Evolutionary conservation across 495 filamentous ascomycete genomes (phyloP).

Genomic region (Margaritispora aquatica): DNA sequence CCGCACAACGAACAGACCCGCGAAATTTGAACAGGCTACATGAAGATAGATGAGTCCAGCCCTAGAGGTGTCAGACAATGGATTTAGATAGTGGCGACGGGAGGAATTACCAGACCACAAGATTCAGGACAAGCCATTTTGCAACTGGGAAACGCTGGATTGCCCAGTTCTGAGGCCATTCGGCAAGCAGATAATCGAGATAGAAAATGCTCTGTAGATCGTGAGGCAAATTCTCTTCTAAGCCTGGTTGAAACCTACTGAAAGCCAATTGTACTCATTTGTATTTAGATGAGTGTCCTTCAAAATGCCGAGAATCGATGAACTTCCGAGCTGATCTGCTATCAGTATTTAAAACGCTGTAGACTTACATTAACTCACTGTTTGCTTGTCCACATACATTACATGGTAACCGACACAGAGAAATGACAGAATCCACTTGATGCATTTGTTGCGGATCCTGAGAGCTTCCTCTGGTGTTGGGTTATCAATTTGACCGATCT

Average conservation of each 20-base stretch:
- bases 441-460: conserved; percentile 33
- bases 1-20: conserved; percentile 41
- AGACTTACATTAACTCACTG: conserved; percentile 21
- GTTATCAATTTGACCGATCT: conserved; percentile 29
- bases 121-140: conserved; percentile 16
- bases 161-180: conserved; percentile 42
- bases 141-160: conserved; percentile 51
- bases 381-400: conserved; percentile 42
- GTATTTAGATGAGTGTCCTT: conserved; percentile 26
- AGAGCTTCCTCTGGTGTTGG: conserved; percentile 32
- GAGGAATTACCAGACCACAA: conserved; percentile 12
- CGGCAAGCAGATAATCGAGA: conserved; percentile 47
- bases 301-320: conserved; percentile 28
- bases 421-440: conserved; percentile 36
- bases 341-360: not conserved
- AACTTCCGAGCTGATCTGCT: conserved; percentile 32
- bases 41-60: not conserved
- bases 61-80: conserved; percentile 20
- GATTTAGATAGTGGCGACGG: not conserved
- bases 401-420: conserved; percentile 38
- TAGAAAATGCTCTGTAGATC: conserved; percentile 39
- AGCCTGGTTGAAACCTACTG: conserved; percentile 7
- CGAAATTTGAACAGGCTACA: conserved; percentile 28
- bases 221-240: not conserved
- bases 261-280: conserved; percentile 29